Base-by-base conservation (phyloP, 164 flowering plant species). In the Tetracentron sinense region DNA sequence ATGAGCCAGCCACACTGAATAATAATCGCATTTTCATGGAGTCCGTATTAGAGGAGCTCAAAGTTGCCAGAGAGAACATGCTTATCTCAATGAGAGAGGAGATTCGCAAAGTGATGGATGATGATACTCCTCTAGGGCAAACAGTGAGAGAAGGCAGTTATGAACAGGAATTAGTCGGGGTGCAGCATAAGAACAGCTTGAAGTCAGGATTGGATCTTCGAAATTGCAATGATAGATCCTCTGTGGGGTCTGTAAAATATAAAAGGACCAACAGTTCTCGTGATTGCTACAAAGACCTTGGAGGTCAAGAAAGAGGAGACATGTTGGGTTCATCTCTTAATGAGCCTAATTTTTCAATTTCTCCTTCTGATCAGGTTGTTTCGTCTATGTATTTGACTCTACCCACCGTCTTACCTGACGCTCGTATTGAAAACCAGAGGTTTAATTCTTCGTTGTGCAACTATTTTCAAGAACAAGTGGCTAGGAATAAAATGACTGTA, bases 41-140 rank as follows among this genome's bases (percentile, higher is more conserved):
- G 55, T 75, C 85, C 7, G 61, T 83, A 44, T 17, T 83, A 2
- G 65, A 71, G 29, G 87, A 79, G 15, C 75, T 83, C 33, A 72
- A 57, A 51, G 71, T 62, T 60, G 60, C 75, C 3, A 67, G 82
- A 50, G 77, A 74, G 60, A 67, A 71, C 26, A 60, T 83, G 67
- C 29, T 76, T 22, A 21, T 46, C 19, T 26, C 57, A 69, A 79
- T 81, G 83, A 81, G 57, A 55, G 68, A 79, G 10, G 81, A 81
- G 57, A 33, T 83, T 78, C 54, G n/a, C 4, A 67, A 74, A 63
- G 22, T 79, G 64, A 63, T 66, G 61, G 62, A 29, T 7, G 63
- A 62, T 58, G 66, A 62, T 52, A 3, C 60, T 29, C 27, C 33
- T 28, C 20, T 42, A 21, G 20, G 19, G 38, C 19, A 57, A 22